phyloP scores from a whole-genome alignment of 2,329 filamentous ascomycete species.

The Colletotrichum destructivum region DNA sequence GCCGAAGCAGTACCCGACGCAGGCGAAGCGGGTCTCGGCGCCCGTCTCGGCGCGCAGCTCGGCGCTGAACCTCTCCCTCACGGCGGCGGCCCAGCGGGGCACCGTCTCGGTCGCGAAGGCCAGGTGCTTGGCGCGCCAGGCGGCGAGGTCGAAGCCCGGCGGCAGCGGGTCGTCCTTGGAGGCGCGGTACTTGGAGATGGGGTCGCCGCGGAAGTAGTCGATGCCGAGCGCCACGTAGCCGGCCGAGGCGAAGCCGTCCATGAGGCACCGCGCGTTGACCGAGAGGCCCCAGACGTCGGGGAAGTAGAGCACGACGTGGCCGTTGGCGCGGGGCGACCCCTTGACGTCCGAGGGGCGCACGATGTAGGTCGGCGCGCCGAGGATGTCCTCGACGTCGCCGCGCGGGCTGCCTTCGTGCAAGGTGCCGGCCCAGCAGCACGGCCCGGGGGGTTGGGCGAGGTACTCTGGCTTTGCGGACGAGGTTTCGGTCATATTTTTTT shows the following conservation, averaged over 20 bases:
- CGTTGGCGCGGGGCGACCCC: slow-evolving; percentile 49
- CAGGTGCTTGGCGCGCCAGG: slow-evolving; percentile 63
- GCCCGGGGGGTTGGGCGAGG: slow-evolving; percentile 53
- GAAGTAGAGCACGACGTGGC: slow-evolving; percentile 61
- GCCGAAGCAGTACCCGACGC: slow-evolving; percentile 59
- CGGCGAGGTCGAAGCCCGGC: slow-evolving; percentile 62
- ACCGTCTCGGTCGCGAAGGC: slow-evolving; percentile 59
- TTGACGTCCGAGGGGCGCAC: slow-evolving; percentile 31
- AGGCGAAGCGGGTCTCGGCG: slow-evolving; percentile 54
- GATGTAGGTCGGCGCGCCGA: slow-evolving; percentile 57
- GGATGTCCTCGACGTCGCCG: slow-evolving; percentile 53
- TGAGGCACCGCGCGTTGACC: slow-evolving; percentile 59
- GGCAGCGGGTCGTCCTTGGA: slow-evolving; percentile 45
- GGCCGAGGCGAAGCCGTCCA: slow-evolving; percentile 62
- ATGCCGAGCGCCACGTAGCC: slow-evolving; percentile 60
- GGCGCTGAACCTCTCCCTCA: slow-evolving; percentile 54
- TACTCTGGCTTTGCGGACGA: slow-evolving; percentile 37
- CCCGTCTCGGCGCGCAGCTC: slow-evolving; percentile 11
- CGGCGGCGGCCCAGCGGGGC: slow-evolving; percentile 59
- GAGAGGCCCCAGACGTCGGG: slow-evolving; percentile 62
- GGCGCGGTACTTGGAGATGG: slow-evolving; percentile 58
- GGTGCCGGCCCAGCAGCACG: slow-evolving; percentile 57
- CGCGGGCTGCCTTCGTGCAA: slow-evolving; percentile 56
- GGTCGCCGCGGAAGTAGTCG: slow-evolving; percentile 63
- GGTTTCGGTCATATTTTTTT: slow-evolving; percentile 11